Percentiles rank a stretch among this genome's conserved stretches.
phyloP scores from a whole-genome alignment of 164 flowering plant species.

The Santalum album region DNA sequence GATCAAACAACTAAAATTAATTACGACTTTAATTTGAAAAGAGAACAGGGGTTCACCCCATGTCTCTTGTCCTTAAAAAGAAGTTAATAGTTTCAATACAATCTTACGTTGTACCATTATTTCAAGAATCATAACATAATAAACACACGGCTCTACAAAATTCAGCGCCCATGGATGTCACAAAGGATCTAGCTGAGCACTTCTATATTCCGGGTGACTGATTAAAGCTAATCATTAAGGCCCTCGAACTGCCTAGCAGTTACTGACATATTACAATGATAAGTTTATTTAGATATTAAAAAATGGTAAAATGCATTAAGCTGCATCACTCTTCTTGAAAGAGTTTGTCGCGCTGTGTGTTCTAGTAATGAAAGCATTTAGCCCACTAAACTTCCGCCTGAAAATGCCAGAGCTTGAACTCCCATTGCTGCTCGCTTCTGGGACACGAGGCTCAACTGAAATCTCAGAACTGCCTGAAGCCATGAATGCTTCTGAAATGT shows the following conservation, averaged over 20 bases:
- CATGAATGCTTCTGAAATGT: conserved; percentile 16
- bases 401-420: conserved; percentile 26
- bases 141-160: conserved; percentile 15
- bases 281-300: not conserved
- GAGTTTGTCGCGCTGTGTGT: conserved; percentile 30
- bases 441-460: conserved; percentile 11
- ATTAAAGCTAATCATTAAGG: too few relatives aligned
- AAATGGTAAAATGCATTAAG: not conserved
- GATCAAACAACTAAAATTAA: too few relatives aligned
- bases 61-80: too few relatives aligned
- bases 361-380: conserved; percentile 29
- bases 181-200: conserved; percentile 2
- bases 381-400: conserved; percentile 24
- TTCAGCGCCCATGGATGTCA: conserved; percentile 2
- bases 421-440: conserved; percentile 21
- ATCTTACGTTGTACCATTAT: not conserved
- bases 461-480: conserved; percentile 13
- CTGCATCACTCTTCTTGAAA: conserved; percentile 16
- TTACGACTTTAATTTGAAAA: too few relatives aligned
- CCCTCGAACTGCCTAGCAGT: too few relatives aligned
- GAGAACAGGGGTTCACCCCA: too few relatives aligned
- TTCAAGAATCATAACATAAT: not conserved
- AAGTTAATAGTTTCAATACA: too few relatives aligned
- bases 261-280: not conserved
- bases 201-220: too few relatives aligned